Evolutionary conservation across 2,329 filamentous ascomycete species (phyloP).

Genomic region (Exophiala sp.): DNA sequence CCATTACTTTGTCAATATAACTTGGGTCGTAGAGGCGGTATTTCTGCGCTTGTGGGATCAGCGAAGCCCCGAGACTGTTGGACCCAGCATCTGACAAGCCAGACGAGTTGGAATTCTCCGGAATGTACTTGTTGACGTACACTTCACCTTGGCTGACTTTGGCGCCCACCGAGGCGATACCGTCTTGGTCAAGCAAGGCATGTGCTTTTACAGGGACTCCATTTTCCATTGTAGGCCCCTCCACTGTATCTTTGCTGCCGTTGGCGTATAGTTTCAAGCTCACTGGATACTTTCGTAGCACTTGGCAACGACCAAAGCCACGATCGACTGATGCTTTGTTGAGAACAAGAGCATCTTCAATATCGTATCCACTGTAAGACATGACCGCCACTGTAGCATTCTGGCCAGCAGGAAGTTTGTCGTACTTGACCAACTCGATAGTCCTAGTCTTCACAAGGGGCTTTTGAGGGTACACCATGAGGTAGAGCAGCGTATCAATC

Average conservation of each 20-base stretch:
- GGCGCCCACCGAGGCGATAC: slow-evolving; percentile 79
- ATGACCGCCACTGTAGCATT: slow-evolving; percentile 98
- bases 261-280: slow-evolving; percentile 87
- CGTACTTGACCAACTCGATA: slow-evolving; percentile 93
- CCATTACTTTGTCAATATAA: slow-evolving; percentile 94
- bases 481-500: slow-evolving; percentile 91
- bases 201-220: slow-evolving; percentile 61
- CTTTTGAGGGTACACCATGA: slow-evolving; percentile 94
- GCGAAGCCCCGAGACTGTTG: slow-evolving; percentile 3
- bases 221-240: slow-evolving; percentile 51
- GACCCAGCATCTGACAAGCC: slow-evolving; percentile 62
- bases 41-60: slow-evolving; percentile 45
- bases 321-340: slow-evolving; percentile 95
- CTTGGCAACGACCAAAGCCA: slow-evolving; percentile 93
- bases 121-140: slow-evolving; percentile 85
- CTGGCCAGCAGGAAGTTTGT: slow-evolving; percentile 92
- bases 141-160: slow-evolving; percentile 71
- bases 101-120: slow-evolving; percentile 67
- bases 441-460: slow-evolving; percentile 97
- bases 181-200: slow-evolving; percentile 72
- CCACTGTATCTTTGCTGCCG: slow-evolving; percentile 56
- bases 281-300: slow-evolving; percentile 90
- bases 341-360: slow-evolving; percentile 92
- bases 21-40: slow-evolving; percentile 79
- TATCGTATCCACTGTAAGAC: slow-evolving; percentile 99